Base-by-base conservation (phyloP, 768 basidiomycete genomes). In the Cubamyces sp. region DNA sequence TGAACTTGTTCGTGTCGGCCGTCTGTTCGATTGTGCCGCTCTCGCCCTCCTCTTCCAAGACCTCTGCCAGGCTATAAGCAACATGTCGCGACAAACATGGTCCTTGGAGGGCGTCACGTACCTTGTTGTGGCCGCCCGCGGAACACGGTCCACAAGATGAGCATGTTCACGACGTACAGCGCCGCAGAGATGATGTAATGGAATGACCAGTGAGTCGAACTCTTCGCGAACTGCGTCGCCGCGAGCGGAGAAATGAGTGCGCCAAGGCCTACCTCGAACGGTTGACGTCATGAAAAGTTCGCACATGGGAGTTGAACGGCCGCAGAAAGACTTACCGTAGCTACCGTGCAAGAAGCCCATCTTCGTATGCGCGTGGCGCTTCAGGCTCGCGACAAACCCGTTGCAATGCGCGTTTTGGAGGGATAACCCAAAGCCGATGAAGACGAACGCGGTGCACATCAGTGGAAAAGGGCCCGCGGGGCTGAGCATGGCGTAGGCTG, bases 341-440 rank as follows among this genome's bases (percentile, higher is more conserved):
- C 82, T 78, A 12, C 85, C 87, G 65, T 88, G 86, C 18, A 90
- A 66, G 30, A 91, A 48, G 5, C 89, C 84, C 83, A 92, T 87
- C 70, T 88, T 90, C 0, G 74, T 69, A 61, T 84, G 79, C 0
- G 84, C 69, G 41, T 84, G 79, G 18, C 80, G 74, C 63, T 80
- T 80, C 11, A 89, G 74, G 49, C 75, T 79, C 3, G 86, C 87
- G 16, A 92, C 83, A 62, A 82, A 90, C 6, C 85, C 87, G 68
- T 88, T 88, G 1, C 87, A 81, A 75, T 89, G 88, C 0, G 89
- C 87, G 61, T 88, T 85, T 83, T 89, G 65, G 12, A 72, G 59
- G 19, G 73, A 57, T 9, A 79, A 66, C 1, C 84, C 84, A 25
- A 84, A 75, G 5, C 86, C 87, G 6, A 75, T 75, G 25, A 84